Percentiles rank a stretch among this genome's conserved stretches.
phyloP scores from a whole-genome alignment of 2,329 filamentous ascomycete genomes.

The Diaporthe citriasiana region DNA sequence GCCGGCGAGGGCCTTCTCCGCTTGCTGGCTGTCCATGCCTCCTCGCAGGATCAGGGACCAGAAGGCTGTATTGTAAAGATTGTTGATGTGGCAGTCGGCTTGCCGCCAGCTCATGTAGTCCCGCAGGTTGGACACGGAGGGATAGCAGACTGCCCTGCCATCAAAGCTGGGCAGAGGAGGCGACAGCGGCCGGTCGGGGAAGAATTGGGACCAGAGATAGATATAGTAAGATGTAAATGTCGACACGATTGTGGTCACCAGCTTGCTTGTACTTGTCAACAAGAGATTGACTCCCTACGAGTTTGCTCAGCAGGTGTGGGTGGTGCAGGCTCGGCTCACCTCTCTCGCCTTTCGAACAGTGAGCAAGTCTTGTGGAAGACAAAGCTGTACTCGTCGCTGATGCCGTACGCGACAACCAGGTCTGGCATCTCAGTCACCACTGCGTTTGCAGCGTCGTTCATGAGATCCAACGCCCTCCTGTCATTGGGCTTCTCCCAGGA shows the following conservation, averaged over 20 bases:
- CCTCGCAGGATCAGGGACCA: conserved; percentile 89
- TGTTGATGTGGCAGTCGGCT: conserved; percentile 98
- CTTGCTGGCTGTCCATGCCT: conserved; percentile 81
- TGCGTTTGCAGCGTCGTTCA: conserved; percentile 92
- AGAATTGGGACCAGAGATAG: conserved; percentile 82
- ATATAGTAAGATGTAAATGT: conserved; percentile 95
- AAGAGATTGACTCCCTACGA: neutral
- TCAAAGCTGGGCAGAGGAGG: conserved; percentile 91
- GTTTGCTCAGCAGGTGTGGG: neutral
- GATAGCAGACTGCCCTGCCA: conserved; percentile 91
- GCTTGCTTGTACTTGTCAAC: conserved; percentile 72
- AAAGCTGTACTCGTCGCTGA: conserved; percentile 97
- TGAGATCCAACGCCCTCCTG: conserved; percentile 85
- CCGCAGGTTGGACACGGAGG: conserved; percentile 82
- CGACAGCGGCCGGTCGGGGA: conserved; percentile 78
- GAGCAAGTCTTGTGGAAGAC: conserved; percentile 86
- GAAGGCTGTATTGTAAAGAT: conserved; percentile 97
- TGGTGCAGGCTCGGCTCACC: conserved; percentile 61
- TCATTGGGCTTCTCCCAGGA: conserved; percentile 95
- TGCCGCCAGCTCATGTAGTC: conserved; percentile 99
- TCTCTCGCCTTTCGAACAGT: conserved; percentile 87
- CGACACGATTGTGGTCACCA: conserved; percentile 91
- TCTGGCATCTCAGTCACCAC: conserved; percentile 89
- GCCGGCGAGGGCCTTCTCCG: conserved; percentile 85
- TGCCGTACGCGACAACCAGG: conserved; percentile 88